Percentiles rank a stretch among this genome's conserved stretches.
These are phyloP conservation scores for Cercospora beticola DNA, from an alignment of 2,329 filamentous ascomycete species.

Conservation along the genomic window DNA sequence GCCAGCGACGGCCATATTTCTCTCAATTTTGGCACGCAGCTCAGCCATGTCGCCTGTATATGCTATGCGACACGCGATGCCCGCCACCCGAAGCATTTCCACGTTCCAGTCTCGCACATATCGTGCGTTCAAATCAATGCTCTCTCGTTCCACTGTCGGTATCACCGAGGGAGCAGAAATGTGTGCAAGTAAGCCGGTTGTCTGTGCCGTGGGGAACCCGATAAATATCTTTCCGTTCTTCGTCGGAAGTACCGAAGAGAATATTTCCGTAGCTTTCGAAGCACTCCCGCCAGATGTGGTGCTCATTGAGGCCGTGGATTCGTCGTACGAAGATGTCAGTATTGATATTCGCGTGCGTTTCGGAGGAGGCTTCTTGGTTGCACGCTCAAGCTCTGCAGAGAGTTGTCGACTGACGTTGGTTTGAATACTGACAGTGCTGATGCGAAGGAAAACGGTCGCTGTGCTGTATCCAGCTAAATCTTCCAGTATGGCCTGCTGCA, in stretches of 20 bases:
- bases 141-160: conserved; percentile 93
- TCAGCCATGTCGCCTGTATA: conserved; percentile 85
- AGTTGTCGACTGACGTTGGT: conserved; percentile 73
- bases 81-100: conserved; percentile 86
- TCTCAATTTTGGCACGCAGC: conserved; percentile 57
- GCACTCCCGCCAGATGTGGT: conserved; percentile 49
- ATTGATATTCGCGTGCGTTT: conserved; percentile 83
- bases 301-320: conserved; percentile 65
- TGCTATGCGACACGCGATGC: conserved; percentile 83
- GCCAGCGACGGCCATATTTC: conserved; percentile 36
- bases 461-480: conserved; percentile 70
- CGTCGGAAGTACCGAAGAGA: conserved; percentile 83
- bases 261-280: conserved; percentile 70
- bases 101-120: conserved; percentile 95
- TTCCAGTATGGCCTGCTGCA: conserved; percentile 64
- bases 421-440: conserved; percentile 78
- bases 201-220: conserved; percentile 95
- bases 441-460: conserved; percentile 82
- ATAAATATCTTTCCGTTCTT: conserved; percentile 94
- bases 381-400: conserved; percentile 82
- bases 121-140: conserved; percentile 91
- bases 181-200: conserved; percentile 88
- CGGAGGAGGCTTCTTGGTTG: conserved; percentile 95
- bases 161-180: conserved; percentile 95
- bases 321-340: conserved; percentile 87